Evolutionary conservation across 2,329 filamentous ascomycete species (phyloP), one percentile per base, ranked within the genome.

Genomic region (Alternaria sp.): DNA sequence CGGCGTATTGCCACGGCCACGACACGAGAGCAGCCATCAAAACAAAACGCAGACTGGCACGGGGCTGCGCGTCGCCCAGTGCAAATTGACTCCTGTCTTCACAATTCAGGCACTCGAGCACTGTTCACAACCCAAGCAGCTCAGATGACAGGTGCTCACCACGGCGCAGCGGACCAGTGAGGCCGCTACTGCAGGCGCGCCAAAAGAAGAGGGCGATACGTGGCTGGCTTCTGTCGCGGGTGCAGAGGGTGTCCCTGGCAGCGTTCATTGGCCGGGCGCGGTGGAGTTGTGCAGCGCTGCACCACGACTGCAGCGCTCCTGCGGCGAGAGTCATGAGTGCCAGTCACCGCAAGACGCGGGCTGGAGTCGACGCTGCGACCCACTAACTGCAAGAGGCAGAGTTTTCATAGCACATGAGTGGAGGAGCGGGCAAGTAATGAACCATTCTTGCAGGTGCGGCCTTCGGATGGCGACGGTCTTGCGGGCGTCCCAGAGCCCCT

Each of bases 211-310:
- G 50, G 59, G 53, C 60, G 62, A 66, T 73, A 74, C 71, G 73
- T 77, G 73, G 74, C 75, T 71, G 70, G 65, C 71, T 61, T 64
- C 53, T 58, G 70, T 66, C 61, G 72, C 64, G 43, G 64, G 67
- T 61, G 60, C 65, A 66, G 68, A 66, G 45, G 65, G 71, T 55
- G 66, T 72, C 68, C 69, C 69, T 74, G 68, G 61, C 57, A 47
- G 55, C 65, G 68, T 71, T 73, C 66, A 73, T 74, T 70, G 69
- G 71, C 60, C 33, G 64, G 61, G 65, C 55, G 46, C 21, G 58
- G 46, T 60, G 54, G 50, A 68, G 61, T 71, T 70, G 73, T 75
- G 74, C 73, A 72, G 73, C 68, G 65, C 58, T 75, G 74, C 73
- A 72, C 74, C 68, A 66, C 56, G 58, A 47, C 56, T 65, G 71